Evolutionary conservation across 257 asterid genomes (phyloP).

Genomic region (Buddleja alternifolia): DNA sequence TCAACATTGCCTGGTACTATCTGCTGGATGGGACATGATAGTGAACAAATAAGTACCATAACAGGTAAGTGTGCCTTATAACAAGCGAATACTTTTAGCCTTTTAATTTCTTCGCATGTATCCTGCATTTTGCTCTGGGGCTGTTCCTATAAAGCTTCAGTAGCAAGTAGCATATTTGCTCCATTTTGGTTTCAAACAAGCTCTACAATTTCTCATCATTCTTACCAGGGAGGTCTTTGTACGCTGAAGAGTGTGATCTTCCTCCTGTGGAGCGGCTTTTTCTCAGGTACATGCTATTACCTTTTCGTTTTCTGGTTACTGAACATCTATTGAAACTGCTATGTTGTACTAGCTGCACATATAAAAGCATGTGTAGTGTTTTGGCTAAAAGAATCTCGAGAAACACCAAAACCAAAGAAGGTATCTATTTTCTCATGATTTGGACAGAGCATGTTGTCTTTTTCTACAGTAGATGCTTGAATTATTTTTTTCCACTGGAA

Average conservation of each 20-base stretch:
- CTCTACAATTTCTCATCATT: conserved; percentile 33
- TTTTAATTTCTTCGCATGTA: conserved; percentile 15
- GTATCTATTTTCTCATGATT: neutral
- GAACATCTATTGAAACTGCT: neutral
- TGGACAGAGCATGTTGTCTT: neutral
- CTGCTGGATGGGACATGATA: conserved; percentile 32
- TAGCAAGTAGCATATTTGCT: conserved; percentile 13
- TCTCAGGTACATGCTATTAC: conserved; percentile 34
- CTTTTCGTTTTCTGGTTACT: conserved; percentile 22
- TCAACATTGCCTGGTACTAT: conserved; percentile 33
- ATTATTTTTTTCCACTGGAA: neutral
- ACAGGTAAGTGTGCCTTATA: conserved; percentile 38
- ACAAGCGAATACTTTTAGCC: conserved; percentile 26
- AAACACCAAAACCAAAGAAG: neutral
- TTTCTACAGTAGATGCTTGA: no score
- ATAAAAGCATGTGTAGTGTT: conserved; percentile 5
- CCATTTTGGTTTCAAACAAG: conserved; percentile 32
- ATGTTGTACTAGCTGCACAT: conserved; percentile 17
- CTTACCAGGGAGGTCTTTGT: conserved; percentile 39
- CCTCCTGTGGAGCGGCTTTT: conserved; percentile 38
- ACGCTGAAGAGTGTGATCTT: conserved; percentile 36
- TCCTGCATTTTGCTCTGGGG: neutral
- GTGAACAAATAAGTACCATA: conserved; percentile 28
- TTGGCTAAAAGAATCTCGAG: neutral
- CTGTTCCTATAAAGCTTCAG: conserved; percentile 16